These are phyloP conservation scores for Leccinum griseonigrum DNA, from an alignment of 1,284 basidiomycete genomes.

Conservation along the genomic window DNA sequence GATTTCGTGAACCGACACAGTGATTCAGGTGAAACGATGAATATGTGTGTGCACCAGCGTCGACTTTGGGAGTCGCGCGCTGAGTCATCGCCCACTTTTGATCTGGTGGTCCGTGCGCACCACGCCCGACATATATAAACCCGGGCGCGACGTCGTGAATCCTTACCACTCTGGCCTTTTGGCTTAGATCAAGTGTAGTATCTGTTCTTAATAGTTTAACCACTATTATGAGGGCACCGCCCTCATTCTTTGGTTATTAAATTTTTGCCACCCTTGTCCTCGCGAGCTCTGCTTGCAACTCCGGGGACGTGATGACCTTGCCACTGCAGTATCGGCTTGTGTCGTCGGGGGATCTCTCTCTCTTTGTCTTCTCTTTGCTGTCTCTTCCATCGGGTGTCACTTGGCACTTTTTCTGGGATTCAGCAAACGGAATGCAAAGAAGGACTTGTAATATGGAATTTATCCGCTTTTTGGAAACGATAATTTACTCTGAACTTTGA, in stretches of 20 bases:
- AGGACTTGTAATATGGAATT: no score
- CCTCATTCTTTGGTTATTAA: slow-evolving; percentile 34
- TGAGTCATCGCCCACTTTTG: not conserved
- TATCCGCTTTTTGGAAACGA: no score
- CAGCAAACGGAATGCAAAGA: slow-evolving; percentile 5
- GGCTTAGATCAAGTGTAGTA: slow-evolving; percentile 98
- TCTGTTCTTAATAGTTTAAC: slow-evolving; percentile 36
- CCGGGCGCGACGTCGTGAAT: not conserved
- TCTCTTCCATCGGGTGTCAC: not conserved
- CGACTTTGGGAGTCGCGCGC: not conserved
- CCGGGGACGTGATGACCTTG: slow-evolving; percentile 33
- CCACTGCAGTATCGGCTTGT: slow-evolving; percentile 31
- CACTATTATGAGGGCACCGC: slow-evolving; percentile 37
- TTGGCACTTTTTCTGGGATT: slow-evolving; percentile 1
- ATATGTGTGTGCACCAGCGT: not conserved
- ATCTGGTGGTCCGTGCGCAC: slow-evolving; percentile 14
- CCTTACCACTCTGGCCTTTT: slow-evolving; percentile 89
- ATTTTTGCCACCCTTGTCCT: slow-evolving; percentile 33
- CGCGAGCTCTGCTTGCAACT: slow-evolving; percentile 38
- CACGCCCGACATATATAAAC: slow-evolving; percentile 8
- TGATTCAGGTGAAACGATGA: not conserved
- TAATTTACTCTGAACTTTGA: no score
- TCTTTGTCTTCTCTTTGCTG: slow-evolving; percentile 14
- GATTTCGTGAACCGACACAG: not conserved
- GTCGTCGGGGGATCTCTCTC: slow-evolving; percentile 30